Base-by-base conservation (phyloP, 1,284 basidiomycete genomes). In the Ceratobasidium sp. region DNA sequence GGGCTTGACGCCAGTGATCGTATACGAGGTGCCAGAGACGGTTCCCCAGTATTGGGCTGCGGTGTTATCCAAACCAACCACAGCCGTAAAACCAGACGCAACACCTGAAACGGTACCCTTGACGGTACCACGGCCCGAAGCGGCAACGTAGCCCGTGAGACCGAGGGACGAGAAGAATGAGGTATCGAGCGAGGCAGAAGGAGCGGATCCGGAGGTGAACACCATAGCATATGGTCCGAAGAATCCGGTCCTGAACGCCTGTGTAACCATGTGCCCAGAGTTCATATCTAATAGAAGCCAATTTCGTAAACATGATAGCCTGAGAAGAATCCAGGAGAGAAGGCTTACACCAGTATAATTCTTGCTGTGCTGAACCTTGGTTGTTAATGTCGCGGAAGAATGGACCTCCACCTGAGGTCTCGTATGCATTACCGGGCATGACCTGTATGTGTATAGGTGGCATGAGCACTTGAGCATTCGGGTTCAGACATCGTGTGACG, bases 41-140 rank as follows among this genome's bases (percentile, higher is more conserved):
- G 81, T 67, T n/a, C 62, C 56, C 86, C 85, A 87, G 77, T 86
- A 86, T 76, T 86, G 85, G 14, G 84, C 84, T 19, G 80, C 84
- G 15, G 82, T 81, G 76, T 84, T 86, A 82, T 85, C 80, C 9
- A 50, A 24, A 22, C 75, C 86, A 86, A 75, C 56, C 1, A 62
- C 36, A 3, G 47, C 67, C 17, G 45, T 19, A 27, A 71, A 75
- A 14, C 19, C 29, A n/a, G 57, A 64, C 17, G 67, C 81, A 6
- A 83, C 83, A 5, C 85, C 85, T 33, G 84, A 85, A 74, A 84
- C 85, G 6, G 81, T 82, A 15, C 86, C 86, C 54, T 80, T 82
- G 36, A 85, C 85, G 17, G 83, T 84, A n/a, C 86, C 86, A 73
- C 86, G 83, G 47, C 83, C 82, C 36, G 85, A 84, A 29, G 84